Conservation (phyloP, 2,329 filamentous ascomycete species). For the Zasmidium cellare region DNA sequence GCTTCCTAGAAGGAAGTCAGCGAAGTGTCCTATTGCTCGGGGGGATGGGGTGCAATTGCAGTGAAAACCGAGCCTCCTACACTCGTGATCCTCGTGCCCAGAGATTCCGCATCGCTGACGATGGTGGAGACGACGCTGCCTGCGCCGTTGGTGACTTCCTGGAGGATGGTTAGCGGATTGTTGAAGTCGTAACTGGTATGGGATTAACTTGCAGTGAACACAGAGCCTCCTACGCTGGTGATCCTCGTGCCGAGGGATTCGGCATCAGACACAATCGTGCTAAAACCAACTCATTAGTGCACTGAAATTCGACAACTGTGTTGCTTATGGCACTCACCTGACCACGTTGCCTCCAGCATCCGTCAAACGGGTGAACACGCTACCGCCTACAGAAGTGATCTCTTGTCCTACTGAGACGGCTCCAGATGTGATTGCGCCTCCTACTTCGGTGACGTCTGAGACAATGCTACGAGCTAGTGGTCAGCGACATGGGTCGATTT, state of each 20-base stretch:
- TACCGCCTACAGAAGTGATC: constrained; percentile 14
- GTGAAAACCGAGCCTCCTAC: constrained; percentile 17
- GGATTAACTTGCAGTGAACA: constrained; percentile 11
- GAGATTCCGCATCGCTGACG: constrained; percentile 13
- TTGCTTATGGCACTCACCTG: too few species aligned
- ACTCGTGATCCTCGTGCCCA: constrained; percentile 6
- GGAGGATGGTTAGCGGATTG: constrained; percentile 4
- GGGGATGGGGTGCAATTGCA: too few species aligned
- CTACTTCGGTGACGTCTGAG: constrained; percentile 9
- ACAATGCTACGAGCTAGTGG: not conserved
- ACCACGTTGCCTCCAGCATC: too few species aligned
- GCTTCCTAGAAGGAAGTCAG: not conserved
- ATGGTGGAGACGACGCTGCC: constrained; percentile 23
- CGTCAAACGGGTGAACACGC: too few species aligned
- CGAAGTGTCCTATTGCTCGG: too few species aligned
- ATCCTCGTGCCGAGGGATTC: constrained; percentile 3
- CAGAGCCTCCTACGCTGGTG: constrained; percentile 13
- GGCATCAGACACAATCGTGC: not conserved
- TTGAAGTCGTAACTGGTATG: too few species aligned
- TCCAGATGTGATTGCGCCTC: constrained; percentile 15
- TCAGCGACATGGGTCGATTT: not conserved
- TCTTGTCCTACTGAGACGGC: constrained; percentile 1
- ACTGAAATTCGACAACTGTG: too few species aligned
- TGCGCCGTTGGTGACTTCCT: constrained; percentile 5
- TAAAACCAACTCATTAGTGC: too few species aligned